Evolutionary conservation across 2,329 filamentous ascomycete genomes (phyloP), one percentile per base, ranked within the genome.

Genomic region (Sclerotinia glacialis): DNA sequence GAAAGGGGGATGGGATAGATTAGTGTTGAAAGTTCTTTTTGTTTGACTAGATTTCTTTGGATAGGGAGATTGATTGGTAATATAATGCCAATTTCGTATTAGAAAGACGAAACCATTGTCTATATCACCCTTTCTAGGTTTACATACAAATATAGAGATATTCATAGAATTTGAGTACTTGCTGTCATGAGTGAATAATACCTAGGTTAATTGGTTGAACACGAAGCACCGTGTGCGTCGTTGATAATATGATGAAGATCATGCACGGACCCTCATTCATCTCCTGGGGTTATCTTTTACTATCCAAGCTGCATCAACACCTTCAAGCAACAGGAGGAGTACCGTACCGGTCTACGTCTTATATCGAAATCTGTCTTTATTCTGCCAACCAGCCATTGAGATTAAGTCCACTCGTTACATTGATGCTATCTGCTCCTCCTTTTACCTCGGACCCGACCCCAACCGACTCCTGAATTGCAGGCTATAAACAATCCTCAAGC

Each of bases 181-280:
- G 5, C n/a, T 37, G 31, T 23, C 18, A 21, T 37, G 8, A 37
- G 28, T 46, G 40, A 59, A 14, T 46, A 18, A 31, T 44, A 31
- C 18, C 7, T 31, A 34, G 18, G 40, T 49, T 34, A 18, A 23
- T 49, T 49, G 14, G 28, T 37, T 49, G 31, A 44, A 60, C 31
- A 60, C n/a, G 3, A 37, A 37, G 2, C 9, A 12, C 37, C 12
- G 9, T 37, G 37, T 37, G 37, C 37, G 11, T 11, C 37, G 2
- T 37, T 37, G 11, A 11, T 12, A 37, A 37, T 34, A 31, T 9
- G 16, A 58, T 9, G 21, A 49, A 49, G n/a, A 5, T 49, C 21
- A 49, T 61, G 58, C 58, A 61, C 44, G 58, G 44, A 21, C 44
- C 31, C 28, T 49, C 31, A 21, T 60, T 60, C 37, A 37, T 61